A percentile compares a stretch with the other conserved stretches of the same genome.
Conservation (phyloP, 1,284 basidiomycete genomes). For the Boletus sp. region DNA sequence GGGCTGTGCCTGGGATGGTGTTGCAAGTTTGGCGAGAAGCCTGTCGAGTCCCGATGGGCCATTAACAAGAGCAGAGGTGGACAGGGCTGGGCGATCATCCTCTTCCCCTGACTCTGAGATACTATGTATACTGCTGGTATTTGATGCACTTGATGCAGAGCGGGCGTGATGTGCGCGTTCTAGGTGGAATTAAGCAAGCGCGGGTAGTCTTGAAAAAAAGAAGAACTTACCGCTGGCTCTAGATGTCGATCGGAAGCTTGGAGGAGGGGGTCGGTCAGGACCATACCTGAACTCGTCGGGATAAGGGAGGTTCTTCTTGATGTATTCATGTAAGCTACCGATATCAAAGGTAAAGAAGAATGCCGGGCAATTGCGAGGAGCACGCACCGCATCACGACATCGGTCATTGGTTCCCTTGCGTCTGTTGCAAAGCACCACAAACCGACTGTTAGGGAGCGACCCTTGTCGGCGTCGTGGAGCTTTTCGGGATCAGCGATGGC, state of each 20-base stretch:
- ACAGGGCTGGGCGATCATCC: constrained; percentile 11
- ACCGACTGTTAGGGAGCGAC: constrained; percentile 59
- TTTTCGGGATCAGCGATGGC: constrained; percentile 38
- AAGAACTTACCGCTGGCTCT: constrained; percentile 29
- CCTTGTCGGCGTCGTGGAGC: constrained; percentile 47
- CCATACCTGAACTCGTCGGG: constrained; percentile 67
- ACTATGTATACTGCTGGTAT: constrained; percentile 34
- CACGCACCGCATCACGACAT: constrained; percentile 60
- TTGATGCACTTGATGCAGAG: constrained; percentile 32
- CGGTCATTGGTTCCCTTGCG: constrained; percentile 64
- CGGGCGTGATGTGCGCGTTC: constrained; percentile 28
- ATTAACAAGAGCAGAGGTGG: constrained; percentile 15
- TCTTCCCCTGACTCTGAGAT: constrained; percentile 34
- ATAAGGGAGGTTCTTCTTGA: constrained; percentile 60
- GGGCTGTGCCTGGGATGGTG: constrained; percentile 18
- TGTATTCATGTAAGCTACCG: constrained; percentile 56
- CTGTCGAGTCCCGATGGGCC: constrained; percentile 54
- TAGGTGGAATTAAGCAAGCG: constrained; percentile 17
- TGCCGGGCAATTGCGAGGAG: neutral
- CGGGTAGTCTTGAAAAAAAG: no score
- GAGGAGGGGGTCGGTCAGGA: constrained; percentile 55
- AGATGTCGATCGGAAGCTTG: constrained; percentile 31
- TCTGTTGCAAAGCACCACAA: constrained; percentile 76
- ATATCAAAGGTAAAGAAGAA: constrained; percentile 2
- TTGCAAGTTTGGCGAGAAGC: constrained; percentile 53